Percentiles rank a stretch among this genome's conserved stretches.
These are phyloP conservation scores for Colletotrichum chrysophilum DNA, from an alignment of 2,329 filamentous ascomycete species.

Conservation along the genomic window DNA sequence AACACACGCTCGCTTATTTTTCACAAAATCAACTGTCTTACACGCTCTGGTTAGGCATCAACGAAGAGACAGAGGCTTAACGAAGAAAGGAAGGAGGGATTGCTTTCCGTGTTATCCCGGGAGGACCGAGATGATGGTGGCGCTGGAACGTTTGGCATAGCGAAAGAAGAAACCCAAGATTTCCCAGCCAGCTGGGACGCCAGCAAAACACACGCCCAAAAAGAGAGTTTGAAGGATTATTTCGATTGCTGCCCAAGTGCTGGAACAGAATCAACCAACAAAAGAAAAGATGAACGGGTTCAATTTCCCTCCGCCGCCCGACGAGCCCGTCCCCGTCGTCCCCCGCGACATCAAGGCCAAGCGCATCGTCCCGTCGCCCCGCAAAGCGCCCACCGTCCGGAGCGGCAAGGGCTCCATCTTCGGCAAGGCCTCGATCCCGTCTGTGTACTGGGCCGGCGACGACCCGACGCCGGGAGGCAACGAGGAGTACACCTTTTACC, in stretches of 20 bases:
- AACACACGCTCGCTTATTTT: not conserved
- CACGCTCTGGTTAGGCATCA: not conserved
- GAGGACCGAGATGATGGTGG: not conserved
- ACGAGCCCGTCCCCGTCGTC: slow-evolving; percentile 11
- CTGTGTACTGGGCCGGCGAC: slow-evolving; percentile 19
- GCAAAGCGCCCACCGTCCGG: slow-evolving; percentile 18
- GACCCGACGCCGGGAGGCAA: slow-evolving; percentile 5
- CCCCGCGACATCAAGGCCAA: slow-evolving; percentile 6
- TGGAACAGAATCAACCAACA: not conserved
- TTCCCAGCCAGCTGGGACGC: not conserved
- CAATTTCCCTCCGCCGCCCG: slow-evolving; percentile 8
- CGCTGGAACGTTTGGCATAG: not conserved
- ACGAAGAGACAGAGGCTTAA: not conserved
- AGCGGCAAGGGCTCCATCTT: slow-evolving; percentile 19
- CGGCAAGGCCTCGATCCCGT: slow-evolving; percentile 14
- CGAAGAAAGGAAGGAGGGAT: not conserved
- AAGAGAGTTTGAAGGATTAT: not conserved
- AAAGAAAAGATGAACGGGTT: not conserved
- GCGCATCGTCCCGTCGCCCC: slow-evolving; percentile 7
- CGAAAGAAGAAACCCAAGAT: not conserved
- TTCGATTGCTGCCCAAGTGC: not conserved
- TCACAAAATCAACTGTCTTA: not conserved
- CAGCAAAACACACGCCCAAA: not conserved
- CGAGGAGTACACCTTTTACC: slow-evolving; percentile 42
- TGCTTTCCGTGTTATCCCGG: not conserved